These are phyloP conservation scores for Tuber indicum DNA, from an alignment of 495 filamentous ascomycete genomes.

Conservation along the genomic window DNA sequence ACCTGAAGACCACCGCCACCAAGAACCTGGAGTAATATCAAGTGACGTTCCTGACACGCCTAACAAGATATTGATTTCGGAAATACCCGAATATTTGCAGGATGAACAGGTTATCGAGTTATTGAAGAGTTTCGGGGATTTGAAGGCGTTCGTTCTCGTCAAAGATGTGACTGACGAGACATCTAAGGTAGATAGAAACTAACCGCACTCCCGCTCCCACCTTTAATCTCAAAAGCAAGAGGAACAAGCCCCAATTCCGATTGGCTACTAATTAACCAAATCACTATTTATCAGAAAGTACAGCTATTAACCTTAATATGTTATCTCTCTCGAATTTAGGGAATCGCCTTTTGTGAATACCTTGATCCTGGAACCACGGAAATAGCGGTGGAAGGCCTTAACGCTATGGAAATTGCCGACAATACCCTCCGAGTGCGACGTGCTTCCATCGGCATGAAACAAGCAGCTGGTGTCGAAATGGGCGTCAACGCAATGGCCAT, in stretches of 20 bases:
- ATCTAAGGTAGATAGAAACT: constrained; percentile 64
- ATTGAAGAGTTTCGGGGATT: constrained; percentile 78
- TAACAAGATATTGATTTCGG: constrained; percentile 89
- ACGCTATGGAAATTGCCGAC: constrained; percentile 86
- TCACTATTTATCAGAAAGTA: constrained; percentile 35
- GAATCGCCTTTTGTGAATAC: constrained; percentile 96
- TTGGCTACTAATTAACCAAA: constrained; percentile 30
- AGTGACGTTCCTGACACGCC: constrained; percentile 80
- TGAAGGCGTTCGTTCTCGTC: constrained; percentile 87
- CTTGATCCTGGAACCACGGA: constrained; percentile 67
- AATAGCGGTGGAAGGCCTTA: constrained; percentile 83
- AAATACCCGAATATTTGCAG: constrained; percentile 76
- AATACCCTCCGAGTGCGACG: constrained; percentile 75
- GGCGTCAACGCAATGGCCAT: constrained; percentile 97
- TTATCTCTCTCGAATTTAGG: constrained; percentile 51
- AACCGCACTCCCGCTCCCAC: constrained; percentile 33
- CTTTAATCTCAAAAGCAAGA: constrained; percentile 13
- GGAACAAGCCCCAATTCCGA: constrained; percentile 20
- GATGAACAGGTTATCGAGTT: constrained; percentile 90
- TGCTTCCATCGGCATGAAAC: constrained; percentile 86
- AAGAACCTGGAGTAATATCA: constrained; percentile 70
- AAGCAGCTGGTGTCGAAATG: constrained; percentile 85
- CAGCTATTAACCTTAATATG: constrained; percentile 32
- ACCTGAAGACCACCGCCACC: constrained; percentile 55
- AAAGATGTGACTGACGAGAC: constrained; percentile 82